phyloP scores from a whole-genome alignment of 106 monocot species.

The Allium fistulosum region DNA sequence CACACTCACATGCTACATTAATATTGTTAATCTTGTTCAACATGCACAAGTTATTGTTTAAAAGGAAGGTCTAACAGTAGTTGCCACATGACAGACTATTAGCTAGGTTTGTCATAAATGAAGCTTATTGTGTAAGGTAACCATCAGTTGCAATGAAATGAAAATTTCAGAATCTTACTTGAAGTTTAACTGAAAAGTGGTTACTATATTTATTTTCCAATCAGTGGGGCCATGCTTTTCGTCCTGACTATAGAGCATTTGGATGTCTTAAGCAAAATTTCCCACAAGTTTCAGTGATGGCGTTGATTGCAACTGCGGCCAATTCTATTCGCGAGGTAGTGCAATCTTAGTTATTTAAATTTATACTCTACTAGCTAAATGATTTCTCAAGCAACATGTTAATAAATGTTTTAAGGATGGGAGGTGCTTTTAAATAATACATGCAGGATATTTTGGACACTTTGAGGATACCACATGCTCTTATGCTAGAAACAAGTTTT shows the following conservation, averaged over 20 bases:
- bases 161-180: not conserved
- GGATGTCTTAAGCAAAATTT: constrained; percentile 86
- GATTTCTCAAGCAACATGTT: too few species aligned
- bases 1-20: too few species aligned
- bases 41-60: too few species aligned
- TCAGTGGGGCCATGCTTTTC: constrained; percentile 99
- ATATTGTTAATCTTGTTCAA: too few species aligned
- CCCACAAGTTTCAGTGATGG: constrained; percentile 65
- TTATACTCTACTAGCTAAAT: too few species aligned
- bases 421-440: too few species aligned
- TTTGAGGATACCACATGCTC: constrained; percentile 63
- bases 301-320: constrained; percentile 96
- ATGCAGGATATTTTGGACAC: constrained; percentile 75
- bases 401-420: too few species aligned
- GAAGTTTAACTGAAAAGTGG: too few species aligned
- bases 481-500: constrained; percentile 80
- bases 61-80: too few species aligned
- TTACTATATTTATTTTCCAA: too few species aligned
- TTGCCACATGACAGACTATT: constrained; percentile 31
- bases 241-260: constrained; percentile 83
- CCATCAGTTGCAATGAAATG: not conserved
- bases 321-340: constrained; percentile 63
- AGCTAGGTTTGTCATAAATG: constrained; percentile 93
- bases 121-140: constrained; percentile 97
- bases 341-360: too few species aligned